These are phyloP conservation scores for Yamadazyma kanchanaburiensis DNA, from an alignment of 1,139 yeast species.

Conservation along the genomic window DNA sequence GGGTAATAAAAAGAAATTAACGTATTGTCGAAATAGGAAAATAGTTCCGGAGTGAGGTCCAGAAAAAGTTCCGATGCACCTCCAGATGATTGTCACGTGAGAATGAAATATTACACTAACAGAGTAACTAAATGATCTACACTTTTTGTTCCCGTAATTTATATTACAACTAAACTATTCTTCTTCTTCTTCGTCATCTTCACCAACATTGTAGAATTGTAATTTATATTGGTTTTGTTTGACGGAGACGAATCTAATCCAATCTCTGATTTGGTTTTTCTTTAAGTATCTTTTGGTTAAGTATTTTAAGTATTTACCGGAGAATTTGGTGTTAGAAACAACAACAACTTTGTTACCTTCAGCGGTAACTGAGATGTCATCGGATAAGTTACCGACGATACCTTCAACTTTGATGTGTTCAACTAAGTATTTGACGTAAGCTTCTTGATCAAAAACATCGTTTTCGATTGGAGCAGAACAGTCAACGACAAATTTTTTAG, in stretches of 20 bases:
- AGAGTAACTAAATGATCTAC: too few species aligned
- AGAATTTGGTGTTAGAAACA: constrained; percentile 91
- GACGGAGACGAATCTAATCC: constrained; percentile 98
- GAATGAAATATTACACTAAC: too few species aligned
- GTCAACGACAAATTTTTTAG: constrained; percentile 94
- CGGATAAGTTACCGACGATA: constrained; percentile 95
- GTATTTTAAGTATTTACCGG: constrained; percentile 99
- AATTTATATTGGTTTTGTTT: constrained; percentile 96
- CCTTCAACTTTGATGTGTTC: constrained; percentile 99
- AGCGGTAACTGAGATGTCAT: constrained; percentile 82
- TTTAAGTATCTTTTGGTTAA: constrained; percentile 99
- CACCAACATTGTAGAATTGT: constrained; percentile 98
- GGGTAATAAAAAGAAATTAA: too few species aligned
- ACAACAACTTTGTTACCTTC: constrained; percentile 86
- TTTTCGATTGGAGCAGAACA: constrained; percentile 96
- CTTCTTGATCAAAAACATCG: constrained; percentile 96
- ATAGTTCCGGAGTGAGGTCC: too few species aligned
- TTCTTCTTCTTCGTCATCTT: constrained; percentile 92
- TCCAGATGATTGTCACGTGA: too few species aligned
- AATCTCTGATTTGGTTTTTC: constrained; percentile 99
- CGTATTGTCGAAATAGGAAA: too few species aligned
- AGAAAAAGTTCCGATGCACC: too few species aligned
- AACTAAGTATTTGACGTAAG: constrained; percentile 95
- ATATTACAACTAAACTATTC: too few species aligned
- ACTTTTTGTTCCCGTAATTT: too few species aligned